A percentile compares a stretch with the other conserved stretches of the same genome.
Conservation (phyloP, 306 rosid species). For the Vigna angularis region DNA sequence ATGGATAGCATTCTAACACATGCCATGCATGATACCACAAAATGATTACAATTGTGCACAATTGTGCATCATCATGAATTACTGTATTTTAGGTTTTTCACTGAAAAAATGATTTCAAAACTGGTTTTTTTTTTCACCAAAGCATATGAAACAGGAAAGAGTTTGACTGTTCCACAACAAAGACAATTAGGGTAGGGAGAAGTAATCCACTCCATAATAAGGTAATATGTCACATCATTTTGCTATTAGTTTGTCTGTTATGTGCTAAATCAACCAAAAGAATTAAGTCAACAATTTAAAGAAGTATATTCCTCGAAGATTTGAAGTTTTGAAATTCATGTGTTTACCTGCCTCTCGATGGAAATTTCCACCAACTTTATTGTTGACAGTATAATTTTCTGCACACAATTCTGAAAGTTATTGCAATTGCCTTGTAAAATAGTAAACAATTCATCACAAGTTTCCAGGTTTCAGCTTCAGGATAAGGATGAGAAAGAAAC, state of each 20-base stretch:
- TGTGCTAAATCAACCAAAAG: constrained; percentile 28
- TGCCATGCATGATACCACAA: constrained; percentile 1
- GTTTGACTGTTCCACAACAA: constrained; percentile 39
- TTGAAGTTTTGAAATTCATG: constrained; percentile 40
- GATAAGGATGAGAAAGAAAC: background rate
- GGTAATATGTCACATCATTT: constrained; percentile 50
- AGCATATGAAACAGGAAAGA: constrained; percentile 39
- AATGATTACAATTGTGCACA: background rate
- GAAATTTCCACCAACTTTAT: constrained; percentile 17
- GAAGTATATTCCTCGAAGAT: constrained; percentile 33
- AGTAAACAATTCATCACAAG: constrained; percentile 23
- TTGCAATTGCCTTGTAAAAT: background rate
- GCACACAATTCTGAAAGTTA: background rate
- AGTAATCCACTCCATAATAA: constrained; percentile 34
- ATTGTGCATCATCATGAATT: background rate
- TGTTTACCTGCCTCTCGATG: constrained; percentile 47
- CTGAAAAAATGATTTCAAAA: constrained; percentile 12
- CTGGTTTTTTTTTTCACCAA: constrained; percentile 33
- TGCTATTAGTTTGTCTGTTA: constrained; percentile 28
- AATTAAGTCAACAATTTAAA: constrained; percentile 46
- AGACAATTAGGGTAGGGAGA: constrained; percentile 33
- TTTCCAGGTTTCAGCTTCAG: constrained; percentile 38
- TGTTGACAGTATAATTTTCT: constrained; percentile 18
- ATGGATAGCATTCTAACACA: background rate
- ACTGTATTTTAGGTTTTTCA: background rate